A percentile compares a stretch with the other conserved stretches of the same genome.
These are phyloP conservation scores for Ceratobasidium sp. DNA, from an alignment of 1,284 basidiomycete species.

Conservation along the genomic window DNA sequence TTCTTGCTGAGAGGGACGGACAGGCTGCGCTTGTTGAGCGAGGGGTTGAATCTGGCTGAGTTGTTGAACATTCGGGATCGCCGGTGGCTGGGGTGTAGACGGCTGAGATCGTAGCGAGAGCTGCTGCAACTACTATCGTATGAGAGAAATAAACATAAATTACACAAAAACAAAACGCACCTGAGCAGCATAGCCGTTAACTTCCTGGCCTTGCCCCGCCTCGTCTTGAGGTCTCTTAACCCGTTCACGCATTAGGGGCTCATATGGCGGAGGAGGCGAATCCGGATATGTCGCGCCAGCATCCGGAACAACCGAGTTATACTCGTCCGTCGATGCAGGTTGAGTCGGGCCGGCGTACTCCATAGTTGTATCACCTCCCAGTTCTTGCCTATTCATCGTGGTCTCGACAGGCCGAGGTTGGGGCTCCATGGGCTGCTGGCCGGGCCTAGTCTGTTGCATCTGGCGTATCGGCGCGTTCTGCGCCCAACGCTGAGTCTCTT, in stretches of 20 bases:
- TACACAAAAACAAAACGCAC: not conserved
- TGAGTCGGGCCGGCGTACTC: slow-evolving; percentile 6
- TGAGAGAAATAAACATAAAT: not conserved
- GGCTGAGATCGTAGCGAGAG: slow-evolving; percentile 29
- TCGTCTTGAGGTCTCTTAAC: slow-evolving; percentile 5
- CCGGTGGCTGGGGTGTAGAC: slow-evolving; percentile 19
- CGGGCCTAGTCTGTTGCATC: not conserved
- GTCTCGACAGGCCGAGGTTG: not conserved
- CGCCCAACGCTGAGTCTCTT: slow-evolving; percentile 3
- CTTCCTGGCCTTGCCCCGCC: slow-evolving; percentile 5
- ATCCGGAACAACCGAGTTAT: slow-evolving; percentile 2
- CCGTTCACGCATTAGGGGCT: slow-evolving; percentile 24
- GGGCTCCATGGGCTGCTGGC: not conserved
- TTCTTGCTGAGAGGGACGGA: slow-evolving; percentile 9
- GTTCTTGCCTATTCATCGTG: not conserved
- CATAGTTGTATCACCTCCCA: slow-evolving; percentile 17
- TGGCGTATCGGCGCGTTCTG: slow-evolving; percentile 3
- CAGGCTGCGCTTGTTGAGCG: slow-evolving; percentile 5
- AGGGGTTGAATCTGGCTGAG: not conserved
- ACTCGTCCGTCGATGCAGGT: not conserved
- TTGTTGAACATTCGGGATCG: slow-evolving; percentile 14
- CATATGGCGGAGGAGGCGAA: slow-evolving; percentile 33
- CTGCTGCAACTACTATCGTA: slow-evolving; percentile 23
- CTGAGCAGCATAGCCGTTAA: slow-evolving; percentile 35
- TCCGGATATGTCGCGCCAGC: slow-evolving; percentile 16